Evolutionary conservation across 1,284 basidiomycete genomes (phyloP).

Genomic region (Trametes versicolor): DNA sequence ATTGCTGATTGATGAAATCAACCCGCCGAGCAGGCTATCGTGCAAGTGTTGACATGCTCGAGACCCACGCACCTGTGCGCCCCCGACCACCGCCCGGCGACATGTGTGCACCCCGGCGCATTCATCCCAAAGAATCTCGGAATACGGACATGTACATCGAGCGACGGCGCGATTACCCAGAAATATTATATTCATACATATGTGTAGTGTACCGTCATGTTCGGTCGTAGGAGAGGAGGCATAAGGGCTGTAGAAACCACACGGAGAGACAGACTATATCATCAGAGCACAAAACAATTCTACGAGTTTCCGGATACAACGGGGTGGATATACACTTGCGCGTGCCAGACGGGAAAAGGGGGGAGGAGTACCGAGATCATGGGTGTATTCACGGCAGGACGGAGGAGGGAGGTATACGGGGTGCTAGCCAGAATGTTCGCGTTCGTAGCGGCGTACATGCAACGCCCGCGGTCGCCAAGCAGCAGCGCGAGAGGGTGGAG

Average conservation of each 20-base stretch:
- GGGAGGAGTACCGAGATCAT: not conserved
- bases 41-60: too few species aligned
- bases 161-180: not conserved
- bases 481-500: not conserved
- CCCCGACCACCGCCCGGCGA: too few species aligned
- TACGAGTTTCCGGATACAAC: slow-evolving; percentile 29
- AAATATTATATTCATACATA: slow-evolving; percentile 7
- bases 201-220: slow-evolving; percentile 4
- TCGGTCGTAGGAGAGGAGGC: slow-evolving; percentile 9
- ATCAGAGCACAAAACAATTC: slow-evolving; percentile 32
- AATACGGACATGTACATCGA: too few species aligned
- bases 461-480: slow-evolving; percentile 1
- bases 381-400: not conserved
- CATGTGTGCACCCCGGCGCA: too few species aligned
- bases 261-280: slow-evolving; percentile 23
- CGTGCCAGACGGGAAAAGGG: slow-evolving; percentile 17
- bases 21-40: too few species aligned
- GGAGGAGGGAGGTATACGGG: slow-evolving; percentile 4
- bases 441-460: not conserved
- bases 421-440: slow-evolving; percentile 5
- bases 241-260: slow-evolving; percentile 7
- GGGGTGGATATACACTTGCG: slow-evolving; percentile 23
- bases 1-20: too few species aligned
- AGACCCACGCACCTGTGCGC: too few species aligned
- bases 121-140: too few species aligned